Evolutionary conservation across 257 asterid species (phyloP).

Genomic region (Dorcoceras hygrometricum): DNA sequence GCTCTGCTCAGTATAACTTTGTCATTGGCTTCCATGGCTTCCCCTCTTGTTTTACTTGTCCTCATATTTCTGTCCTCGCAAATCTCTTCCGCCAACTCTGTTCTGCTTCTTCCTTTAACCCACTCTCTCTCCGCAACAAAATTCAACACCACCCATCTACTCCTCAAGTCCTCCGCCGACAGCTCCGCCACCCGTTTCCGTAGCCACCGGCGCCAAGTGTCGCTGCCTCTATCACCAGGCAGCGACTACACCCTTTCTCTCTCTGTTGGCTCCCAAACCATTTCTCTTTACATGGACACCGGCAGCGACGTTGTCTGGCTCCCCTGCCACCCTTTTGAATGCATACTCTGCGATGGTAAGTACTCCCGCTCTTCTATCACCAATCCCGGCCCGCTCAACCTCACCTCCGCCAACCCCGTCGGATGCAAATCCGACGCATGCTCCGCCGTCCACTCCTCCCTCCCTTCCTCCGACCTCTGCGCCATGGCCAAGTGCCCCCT

Average conservation of each 20-base stretch:
- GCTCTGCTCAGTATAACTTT: too few species aligned
- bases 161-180: slow-evolving; percentile 67
- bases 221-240: slow-evolving; percentile 83
- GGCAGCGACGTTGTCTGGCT: slow-evolving; percentile 97
- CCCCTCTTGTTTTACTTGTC: slow-evolving; percentile 31
- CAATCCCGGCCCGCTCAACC: slow-evolving; percentile 58
- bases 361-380: slow-evolving; percentile 54
- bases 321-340: slow-evolving; percentile 84
- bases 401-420: slow-evolving; percentile 49
- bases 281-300: slow-evolving; percentile 91
- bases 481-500: slow-evolving; percentile 78
- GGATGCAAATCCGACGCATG: slow-evolving; percentile 72
- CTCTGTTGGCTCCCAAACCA: slow-evolving; percentile 57
- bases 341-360: slow-evolving; percentile 88
- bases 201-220: slow-evolving; percentile 63
- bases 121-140: slow-evolving; percentile 57
- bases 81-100: slow-evolving; percentile 14
- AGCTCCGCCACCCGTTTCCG: slow-evolving; percentile 65
- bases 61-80: slow-evolving; percentile 14
- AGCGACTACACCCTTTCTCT: slow-evolving; percentile 81
- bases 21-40: slow-evolving; percentile 30
- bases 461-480: slow-evolving; percentile 77
- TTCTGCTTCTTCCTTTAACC: slow-evolving; percentile 51
- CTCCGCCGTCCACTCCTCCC: slow-evolving; percentile 60
- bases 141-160: slow-evolving; percentile 63